Base-by-base conservation (phyloP, 805 yeast genomes). In the Candida nanaspora region DNA sequence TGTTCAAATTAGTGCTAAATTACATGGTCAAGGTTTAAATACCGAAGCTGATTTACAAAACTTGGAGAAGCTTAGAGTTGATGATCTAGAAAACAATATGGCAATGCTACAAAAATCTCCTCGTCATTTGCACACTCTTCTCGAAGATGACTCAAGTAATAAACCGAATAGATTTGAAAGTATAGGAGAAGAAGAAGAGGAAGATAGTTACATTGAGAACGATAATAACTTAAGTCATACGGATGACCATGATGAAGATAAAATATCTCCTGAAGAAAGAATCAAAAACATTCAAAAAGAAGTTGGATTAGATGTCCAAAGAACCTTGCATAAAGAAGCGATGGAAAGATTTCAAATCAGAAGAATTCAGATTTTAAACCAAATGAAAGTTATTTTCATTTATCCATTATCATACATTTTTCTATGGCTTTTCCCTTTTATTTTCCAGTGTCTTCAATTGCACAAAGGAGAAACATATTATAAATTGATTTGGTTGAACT, bases 341-440 rank as follows among this genome's bases (percentile, higher is more conserved):
- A 69, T 83, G 57, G 70, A 66, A 29, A 71, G 71, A 44, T 79
- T 86, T 57, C 73, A 81, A 44, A 63, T 70, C 30, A 68, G 93
- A 16, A 79, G 87, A 48, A 61, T 71, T 23, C 72, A 74, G 46
- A 84, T 88, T 38, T 78, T 82, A 55, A 78, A 79, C 42, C 95
- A 88, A 62, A 78, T 86, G 73, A 79, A 79, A 51, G 70, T 82
- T 26, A 81, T 88, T 37, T 86, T 88, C 59, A 69, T 88, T 35
- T 88, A 88, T 56, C 97, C 97, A 3, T 63, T 82, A 33, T 82
- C 95, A 2, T 88, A 86, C 59, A 69, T 86, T 43, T 68, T 83
- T 22, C 61, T 87, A 36, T 88, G 97, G 97, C 54, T 82, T 18
- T 80, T 84, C 47, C 96, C 96, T 2, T 74, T 86, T 45, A 72